Conservation (phyloP, 441 rosid genomes). For the Gossypium laxum region DNA sequence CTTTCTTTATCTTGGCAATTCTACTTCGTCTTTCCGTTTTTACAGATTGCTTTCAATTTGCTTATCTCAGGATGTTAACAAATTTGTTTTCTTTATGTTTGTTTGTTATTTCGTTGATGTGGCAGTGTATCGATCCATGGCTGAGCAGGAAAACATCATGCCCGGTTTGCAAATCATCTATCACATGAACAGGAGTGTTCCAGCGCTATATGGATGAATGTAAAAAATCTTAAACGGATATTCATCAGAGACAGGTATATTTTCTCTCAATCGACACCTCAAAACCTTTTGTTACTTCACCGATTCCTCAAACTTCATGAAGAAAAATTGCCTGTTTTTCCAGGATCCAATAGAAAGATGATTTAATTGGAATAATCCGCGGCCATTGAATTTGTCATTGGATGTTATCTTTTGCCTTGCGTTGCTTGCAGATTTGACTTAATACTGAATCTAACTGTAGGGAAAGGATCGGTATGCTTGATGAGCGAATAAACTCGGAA, state of each 20-base stretch:
- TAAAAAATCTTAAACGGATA: neutral
- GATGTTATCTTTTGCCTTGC: neutral
- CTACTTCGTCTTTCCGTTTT: neutral
- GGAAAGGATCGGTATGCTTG: neutral
- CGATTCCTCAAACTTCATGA: neutral
- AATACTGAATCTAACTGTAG: neutral
- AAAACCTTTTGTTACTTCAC: neutral
- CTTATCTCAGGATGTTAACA: neutral
- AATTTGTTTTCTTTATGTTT: neutral
- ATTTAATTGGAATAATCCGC: neutral
- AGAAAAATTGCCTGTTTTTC: neutral
- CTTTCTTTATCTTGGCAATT: neutral
- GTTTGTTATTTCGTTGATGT: slow-evolving; percentile 4
- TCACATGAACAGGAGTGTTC: slow-evolving; percentile 30
- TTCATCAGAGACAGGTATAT: neutral
- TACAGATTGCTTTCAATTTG: neutral
- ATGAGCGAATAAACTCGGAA: neutral
- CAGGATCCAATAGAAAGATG: neutral
- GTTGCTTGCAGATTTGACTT: neutral
- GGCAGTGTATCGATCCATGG: slow-evolving; percentile 96
- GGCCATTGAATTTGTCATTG: neutral
- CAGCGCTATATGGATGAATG: neutral
- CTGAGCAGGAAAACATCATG: slow-evolving; percentile 61
- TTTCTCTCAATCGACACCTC: neutral
- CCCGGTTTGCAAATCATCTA: slow-evolving; percentile 80